phyloP scores from a whole-genome alignment of 2,329 filamentous ascomycete genomes.

The Neonectria coccinea region DNA sequence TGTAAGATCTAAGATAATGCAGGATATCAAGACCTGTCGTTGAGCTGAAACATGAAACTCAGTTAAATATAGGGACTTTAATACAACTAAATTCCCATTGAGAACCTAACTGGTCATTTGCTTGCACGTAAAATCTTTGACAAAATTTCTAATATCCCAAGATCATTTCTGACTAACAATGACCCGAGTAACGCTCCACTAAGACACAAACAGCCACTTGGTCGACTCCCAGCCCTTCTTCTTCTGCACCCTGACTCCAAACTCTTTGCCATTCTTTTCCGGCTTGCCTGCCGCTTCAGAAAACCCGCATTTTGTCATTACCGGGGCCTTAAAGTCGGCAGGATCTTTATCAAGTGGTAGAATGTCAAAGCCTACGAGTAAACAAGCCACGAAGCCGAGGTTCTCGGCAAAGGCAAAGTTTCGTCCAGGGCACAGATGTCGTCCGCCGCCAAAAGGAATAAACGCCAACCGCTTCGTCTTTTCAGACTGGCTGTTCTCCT shows the following conservation, averaged over 20 bases:
- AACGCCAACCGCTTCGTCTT: conserved; percentile 24
- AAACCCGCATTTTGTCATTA: conserved; percentile 1
- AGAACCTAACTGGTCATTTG: too few relatives aligned
- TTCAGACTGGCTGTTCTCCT: conserved; percentile 22
- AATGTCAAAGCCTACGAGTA: conserved; percentile 32
- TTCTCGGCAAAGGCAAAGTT: conserved; percentile 38
- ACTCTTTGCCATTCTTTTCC: conserved; percentile 17
- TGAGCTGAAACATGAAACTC: too few relatives aligned
- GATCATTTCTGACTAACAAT: too few relatives aligned
- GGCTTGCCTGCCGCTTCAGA: conserved; percentile 27
- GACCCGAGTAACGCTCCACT: neutral
- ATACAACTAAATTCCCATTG: too few relatives aligned
- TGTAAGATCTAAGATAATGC: too few relatives aligned
- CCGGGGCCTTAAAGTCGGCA: neutral
- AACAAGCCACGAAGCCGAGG: conserved; percentile 26
- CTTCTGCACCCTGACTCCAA: conserved; percentile 28
- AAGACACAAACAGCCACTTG: conserved; percentile 25
- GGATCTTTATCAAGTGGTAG: neutral
- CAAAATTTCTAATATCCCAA: too few relatives aligned
- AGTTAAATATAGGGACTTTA: too few relatives aligned
- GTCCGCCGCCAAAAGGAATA: conserved; percentile 29
- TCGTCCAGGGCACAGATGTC: conserved; percentile 28
- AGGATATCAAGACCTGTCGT: too few relatives aligned
- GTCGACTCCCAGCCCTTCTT: conserved; percentile 28
- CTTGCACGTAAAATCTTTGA: too few relatives aligned